These are phyloP conservation scores for Elsinoe necatrix DNA, from an alignment of 2,329 filamentous ascomycete genomes.

Conservation along the genomic window DNA sequence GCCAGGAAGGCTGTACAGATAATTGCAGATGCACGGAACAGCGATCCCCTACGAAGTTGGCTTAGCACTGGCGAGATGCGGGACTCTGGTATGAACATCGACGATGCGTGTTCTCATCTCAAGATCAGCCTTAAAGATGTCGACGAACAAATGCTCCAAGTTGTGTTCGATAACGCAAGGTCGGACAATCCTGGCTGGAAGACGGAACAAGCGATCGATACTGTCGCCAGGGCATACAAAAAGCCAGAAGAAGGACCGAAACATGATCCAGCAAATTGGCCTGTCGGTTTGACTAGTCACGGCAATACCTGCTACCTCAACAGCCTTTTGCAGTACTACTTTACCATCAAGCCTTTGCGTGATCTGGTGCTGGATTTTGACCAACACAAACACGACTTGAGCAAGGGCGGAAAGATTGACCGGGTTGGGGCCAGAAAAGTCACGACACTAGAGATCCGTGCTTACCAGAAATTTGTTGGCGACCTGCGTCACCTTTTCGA, in stretches of 20 bases:
- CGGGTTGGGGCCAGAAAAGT: constrained; percentile 67
- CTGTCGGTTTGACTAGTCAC: constrained; percentile 84
- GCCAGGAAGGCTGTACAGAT: constrained; percentile 49
- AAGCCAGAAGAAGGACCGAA: constrained; percentile 10
- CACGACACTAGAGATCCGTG: constrained; percentile 27
- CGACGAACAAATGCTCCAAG: constrained; percentile 20
- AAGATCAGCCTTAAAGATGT: constrained; percentile 19
- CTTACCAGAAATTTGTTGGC: constrained; percentile 29
- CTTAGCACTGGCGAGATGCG: constrained; percentile 44
- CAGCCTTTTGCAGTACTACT: constrained; percentile 90
- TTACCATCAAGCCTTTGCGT: constrained; percentile 73
- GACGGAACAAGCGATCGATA: constrained; percentile 28
- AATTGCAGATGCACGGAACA: constrained; percentile 52
- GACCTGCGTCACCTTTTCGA: constrained; percentile 30
- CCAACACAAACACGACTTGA: constrained; percentile 58
- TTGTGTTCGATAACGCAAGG: constrained; percentile 23
- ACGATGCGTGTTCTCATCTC: constrained; percentile 45
- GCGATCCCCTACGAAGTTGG: constrained; percentile 45
- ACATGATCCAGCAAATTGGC: constrained; percentile 42
- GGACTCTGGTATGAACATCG: constrained; percentile 46
- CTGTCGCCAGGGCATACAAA: constrained; percentile 24
- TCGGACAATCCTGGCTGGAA: constrained; percentile 24
- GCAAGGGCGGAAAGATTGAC: constrained; percentile 55
- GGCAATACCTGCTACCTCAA: constrained; percentile 98
- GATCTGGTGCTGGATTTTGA: constrained; percentile 73